Percentiles rank a stretch among this genome's conserved stretches.
phyloP scores from a whole-genome alignment of 768 basidiomycete species.

The Leccinellum albellum region DNA sequence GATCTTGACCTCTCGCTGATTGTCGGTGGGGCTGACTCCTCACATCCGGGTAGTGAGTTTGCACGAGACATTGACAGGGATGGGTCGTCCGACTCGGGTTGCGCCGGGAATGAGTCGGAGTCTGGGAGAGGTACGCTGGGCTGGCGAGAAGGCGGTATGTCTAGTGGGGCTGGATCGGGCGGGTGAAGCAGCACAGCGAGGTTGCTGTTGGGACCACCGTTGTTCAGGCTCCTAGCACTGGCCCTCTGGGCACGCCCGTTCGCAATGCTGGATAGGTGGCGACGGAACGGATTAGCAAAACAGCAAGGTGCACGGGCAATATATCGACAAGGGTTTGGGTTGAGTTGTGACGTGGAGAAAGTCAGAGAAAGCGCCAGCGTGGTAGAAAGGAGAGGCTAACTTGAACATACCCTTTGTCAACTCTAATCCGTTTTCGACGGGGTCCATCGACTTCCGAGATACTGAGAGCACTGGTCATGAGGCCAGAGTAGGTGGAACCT shows the following conservation, averaged over 20 bases:
- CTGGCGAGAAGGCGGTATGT: constrained; percentile 35
- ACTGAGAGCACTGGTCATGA: constrained; percentile 62
- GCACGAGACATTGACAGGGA: constrained; percentile 58
- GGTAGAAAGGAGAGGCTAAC: constrained; percentile 26
- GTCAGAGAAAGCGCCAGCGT: constrained; percentile 22
- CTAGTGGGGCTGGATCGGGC: constrained; percentile 40
- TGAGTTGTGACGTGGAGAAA: constrained; percentile 18
- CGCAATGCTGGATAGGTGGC: constrained; percentile 40
- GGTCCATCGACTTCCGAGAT: constrained; percentile 57
- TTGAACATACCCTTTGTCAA: constrained; percentile 65
- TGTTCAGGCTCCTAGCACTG: constrained; percentile 62
- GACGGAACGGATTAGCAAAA: constrained; percentile 10
- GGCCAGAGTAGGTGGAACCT: constrained; percentile 82
- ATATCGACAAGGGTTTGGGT: constrained; percentile 30
- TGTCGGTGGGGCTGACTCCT: constrained; percentile 22
- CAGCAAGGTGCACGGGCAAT: constrained; percentile 5
- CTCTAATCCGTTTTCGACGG: constrained; percentile 67
- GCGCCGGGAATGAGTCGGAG: constrained; percentile 49
- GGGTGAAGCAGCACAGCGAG: constrained; percentile 19
- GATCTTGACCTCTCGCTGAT: constrained; percentile 26
- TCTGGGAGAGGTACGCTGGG: constrained; percentile 40
- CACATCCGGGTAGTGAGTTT: constrained; percentile 42
- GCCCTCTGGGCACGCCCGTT: constrained; percentile 72
- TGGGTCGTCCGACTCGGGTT: constrained; percentile 56
- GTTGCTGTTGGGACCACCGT: constrained; percentile 35